Base-by-base conservation (phyloP, 139 green algal genomes). In the Parachlorella kessleri region DNA sequence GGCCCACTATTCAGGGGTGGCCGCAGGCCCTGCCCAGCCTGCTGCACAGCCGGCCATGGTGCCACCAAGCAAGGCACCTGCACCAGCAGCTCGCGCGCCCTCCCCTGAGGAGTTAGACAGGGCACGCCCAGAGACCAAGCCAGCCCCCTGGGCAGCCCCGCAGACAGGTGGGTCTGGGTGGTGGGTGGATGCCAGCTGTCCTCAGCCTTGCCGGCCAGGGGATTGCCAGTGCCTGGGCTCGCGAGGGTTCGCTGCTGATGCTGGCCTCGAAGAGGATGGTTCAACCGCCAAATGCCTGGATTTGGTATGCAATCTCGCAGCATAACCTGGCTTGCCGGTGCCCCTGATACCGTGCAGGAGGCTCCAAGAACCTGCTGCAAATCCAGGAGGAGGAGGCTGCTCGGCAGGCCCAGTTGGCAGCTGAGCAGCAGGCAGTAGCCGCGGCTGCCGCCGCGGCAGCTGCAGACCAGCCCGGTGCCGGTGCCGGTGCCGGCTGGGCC, bases 371-470 rank as follows among this genome's bases (percentile, higher is more conserved):
- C 14, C 88, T 97, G 39, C 40, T 81, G 1, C 89, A 96, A 54
- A 95, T 97, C 69, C 88, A 95, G 78, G 75, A 88, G 76, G 92
- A 97, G 83, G 93, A 97, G 83, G 91, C 87, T 26, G 78, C 70
- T 38, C 69, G 72, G 2, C 87, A 87, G 3, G 86, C 83, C 18
- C 67, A 37, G 14, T 55, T 63, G 73, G 40, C 69, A 39, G 81
- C 33, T 4, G 30, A 81, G 71, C 55, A 74, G 40, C 8, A 41
- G 42, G 68, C 59, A 64, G 23, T 14, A 59, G 48, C 48, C 14
- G n/a, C n/a, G 28, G 87, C 88, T 37, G 81, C 81, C 21, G 75
- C 75, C 6, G 75, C 72, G 18, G 68, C 85, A 21, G 72, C 82
- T 24, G 75, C 70, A 24, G 72, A 78, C 6, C 35, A 66, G 4